Conservation (phyloP, 768 basidiomycete genomes). For the Rhizopogon sp. region DNA sequence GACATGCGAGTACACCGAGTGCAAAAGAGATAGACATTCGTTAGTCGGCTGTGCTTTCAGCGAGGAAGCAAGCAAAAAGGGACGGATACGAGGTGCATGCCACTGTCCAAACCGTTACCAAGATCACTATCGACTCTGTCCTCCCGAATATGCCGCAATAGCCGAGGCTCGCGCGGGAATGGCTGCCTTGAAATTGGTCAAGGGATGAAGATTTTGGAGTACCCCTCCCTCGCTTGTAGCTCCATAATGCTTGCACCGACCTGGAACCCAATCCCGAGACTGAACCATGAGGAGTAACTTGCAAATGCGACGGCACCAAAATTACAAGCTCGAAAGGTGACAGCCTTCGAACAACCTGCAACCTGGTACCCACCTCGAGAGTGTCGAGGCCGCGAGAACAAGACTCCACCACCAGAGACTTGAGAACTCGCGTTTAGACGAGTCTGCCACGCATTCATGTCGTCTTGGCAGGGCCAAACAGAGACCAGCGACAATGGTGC, state of each 20-base stretch:
- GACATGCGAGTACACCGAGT: slow-evolving; percentile 18
- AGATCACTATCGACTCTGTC: slow-evolving; percentile 19
- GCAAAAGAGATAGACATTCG: slow-evolving; percentile 27
- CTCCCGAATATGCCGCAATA: slow-evolving; percentile 14
- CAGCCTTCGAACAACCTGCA: slow-evolving; percentile 21
- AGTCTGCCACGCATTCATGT: slow-evolving; percentile 2
- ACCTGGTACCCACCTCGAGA: slow-evolving; percentile 21
- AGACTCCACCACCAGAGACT: slow-evolving; percentile 23
- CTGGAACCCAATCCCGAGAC: slow-evolving; percentile 28
- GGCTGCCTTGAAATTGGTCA: slow-evolving; percentile 29
- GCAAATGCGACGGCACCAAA: slow-evolving; percentile 18
- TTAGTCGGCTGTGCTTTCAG: slow-evolving; percentile 30
- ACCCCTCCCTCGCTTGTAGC: slow-evolving; percentile 12
- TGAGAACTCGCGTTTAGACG: slow-evolving; percentile 24
- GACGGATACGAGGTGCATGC: slow-evolving; percentile 35
- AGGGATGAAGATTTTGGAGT: slow-evolving; percentile 27
- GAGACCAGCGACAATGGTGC: slow-evolving; percentile 16
- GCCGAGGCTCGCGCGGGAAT: slow-evolving; percentile 21
- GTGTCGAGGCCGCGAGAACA: slow-evolving; percentile 22
- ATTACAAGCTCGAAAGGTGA: slow-evolving; percentile 22
- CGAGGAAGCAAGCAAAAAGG: slow-evolving; percentile 34
- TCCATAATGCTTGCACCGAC: slow-evolving; percentile 28
- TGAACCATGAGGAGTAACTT: slow-evolving; percentile 21
- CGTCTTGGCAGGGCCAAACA: slow-evolving; percentile 13
- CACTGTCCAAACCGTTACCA: slow-evolving; percentile 21